Evolutionary conservation across 257 asterid genomes (phyloP).

Genomic region (Petrea volubilis): DNA sequence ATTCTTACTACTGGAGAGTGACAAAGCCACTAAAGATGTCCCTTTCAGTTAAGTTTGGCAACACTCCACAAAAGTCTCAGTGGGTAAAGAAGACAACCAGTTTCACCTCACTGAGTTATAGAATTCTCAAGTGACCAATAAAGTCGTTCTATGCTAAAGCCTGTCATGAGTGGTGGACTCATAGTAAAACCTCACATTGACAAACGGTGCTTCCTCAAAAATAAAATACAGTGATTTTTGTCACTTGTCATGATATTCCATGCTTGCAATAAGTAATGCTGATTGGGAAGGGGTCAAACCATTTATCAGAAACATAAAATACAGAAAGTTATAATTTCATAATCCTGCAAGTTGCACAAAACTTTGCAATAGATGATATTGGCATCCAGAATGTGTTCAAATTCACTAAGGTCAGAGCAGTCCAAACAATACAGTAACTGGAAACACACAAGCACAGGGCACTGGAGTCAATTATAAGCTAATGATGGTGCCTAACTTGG

Average conservation of each 20-base stretch:
- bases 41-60: conserved; percentile 42
- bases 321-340: background rate
- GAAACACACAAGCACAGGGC: background rate
- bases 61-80: conserved; percentile 30
- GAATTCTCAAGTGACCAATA: conserved; percentile 23
- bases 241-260: background rate
- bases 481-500: background rate
- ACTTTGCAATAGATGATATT: background rate
- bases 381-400: background rate
- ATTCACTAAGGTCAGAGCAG: background rate
- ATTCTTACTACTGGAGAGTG: conserved; percentile 21
- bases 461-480: background rate
- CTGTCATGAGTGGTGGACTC: conserved; percentile 26
- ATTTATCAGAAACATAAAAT: background rate
- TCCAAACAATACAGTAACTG: background rate
- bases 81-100: conserved; percentile 22
- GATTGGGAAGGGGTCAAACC: background rate
- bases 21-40: conserved; percentile 39
- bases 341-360: background rate
- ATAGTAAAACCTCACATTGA: conserved; percentile 14
- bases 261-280: background rate
- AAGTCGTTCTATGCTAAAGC: background rate
- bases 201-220: background rate
- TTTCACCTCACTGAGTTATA: conserved; percentile 14
- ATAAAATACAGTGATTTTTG: background rate